Conservation (phyloP, 2,329 filamentous ascomycete species). For the Paradendryphiella salina region DNA sequence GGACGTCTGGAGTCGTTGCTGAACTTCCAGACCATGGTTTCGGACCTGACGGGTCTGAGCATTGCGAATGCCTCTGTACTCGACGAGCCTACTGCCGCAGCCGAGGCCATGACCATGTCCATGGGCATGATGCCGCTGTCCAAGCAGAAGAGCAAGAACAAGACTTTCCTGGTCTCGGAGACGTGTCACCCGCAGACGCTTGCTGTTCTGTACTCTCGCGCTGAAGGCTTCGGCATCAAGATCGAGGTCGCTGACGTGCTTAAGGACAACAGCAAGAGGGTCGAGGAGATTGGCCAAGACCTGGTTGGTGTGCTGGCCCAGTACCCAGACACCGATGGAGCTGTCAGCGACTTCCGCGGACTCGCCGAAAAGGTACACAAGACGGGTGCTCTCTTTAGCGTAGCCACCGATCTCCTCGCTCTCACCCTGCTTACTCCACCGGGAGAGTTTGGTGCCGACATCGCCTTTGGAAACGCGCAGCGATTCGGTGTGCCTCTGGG, state of each 20-base stretch:
- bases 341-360: conserved; percentile 71
- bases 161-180: conserved; percentile 82
- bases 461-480: conserved; percentile 92
- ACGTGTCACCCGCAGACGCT: conserved; percentile 84
- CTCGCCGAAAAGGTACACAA: conserved; percentile 79
- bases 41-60: conserved; percentile 81
- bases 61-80: conserved; percentile 90
- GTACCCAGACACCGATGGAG: conserved; percentile 88
- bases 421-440: conserved; percentile 86
- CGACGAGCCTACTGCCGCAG: conserved; percentile 88
- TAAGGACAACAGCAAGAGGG: conserved; percentile 63
- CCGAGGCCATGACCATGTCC: conserved; percentile 94
- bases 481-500: conserved; percentile 90
- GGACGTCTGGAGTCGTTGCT: conserved; percentile 87
- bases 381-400: conserved; percentile 77
- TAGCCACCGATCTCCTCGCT: conserved; percentile 86
- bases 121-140: conserved; percentile 72
- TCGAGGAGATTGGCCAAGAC: conserved; percentile 76
- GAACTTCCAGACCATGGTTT: conserved; percentile 93
- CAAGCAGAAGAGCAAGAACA: conserved; percentile 72
- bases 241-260: conserved; percentile 74
- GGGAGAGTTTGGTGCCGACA: conserved; percentile 91
- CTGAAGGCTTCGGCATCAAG: conserved; percentile 87
- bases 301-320: conserved; percentile 90
- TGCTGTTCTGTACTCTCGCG: conserved; percentile 79